Evolutionary conservation across 768 basidiomycete genomes (phyloP), one percentile per base, ranked within the genome.

Genomic region (Boletales sp.): DNA sequence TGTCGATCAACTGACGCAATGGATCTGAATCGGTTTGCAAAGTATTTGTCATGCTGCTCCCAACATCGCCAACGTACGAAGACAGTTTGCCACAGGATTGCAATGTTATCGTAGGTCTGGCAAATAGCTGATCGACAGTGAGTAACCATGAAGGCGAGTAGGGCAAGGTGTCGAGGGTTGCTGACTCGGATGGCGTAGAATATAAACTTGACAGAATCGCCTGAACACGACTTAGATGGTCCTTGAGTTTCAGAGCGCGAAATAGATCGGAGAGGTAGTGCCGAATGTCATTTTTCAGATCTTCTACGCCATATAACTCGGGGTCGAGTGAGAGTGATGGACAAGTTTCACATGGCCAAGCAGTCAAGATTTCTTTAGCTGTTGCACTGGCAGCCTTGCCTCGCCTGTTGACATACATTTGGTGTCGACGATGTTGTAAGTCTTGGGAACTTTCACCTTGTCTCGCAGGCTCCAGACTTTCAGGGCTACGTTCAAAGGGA

Each of bases 281-380:
- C 10, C 5, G n/a, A 18, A 53, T 15, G 13, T 37, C 31, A n/a
- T 39, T 33, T 5, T n/a, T 17, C 15, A 61, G 28, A 1, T 32
- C 12, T 14, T 5, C 2, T 18, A 53, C n/a, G 41, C 52, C 15
- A n/a, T 56, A 53, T 9, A 10, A 41, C 5, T 13, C 12, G 6
- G 9, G n/a, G 13, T 41, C 9, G 11, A 50, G 41, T 1, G 53
- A 48, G n/a, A 7, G 10, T 28, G 14, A 31, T n/a, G 53, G 51
- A 15, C 51, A 44, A 21, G 32, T 48, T 30, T 51, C 49, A 17
- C 36, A 55, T 19, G 55, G 59, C 60, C 60, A 61, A 31, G 53
- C 42, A 5, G 7, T 10, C 12, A 46, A 38, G 28, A 60, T 19
- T 11, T 42, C 7, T 11, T 46, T n/a, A 32, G 54, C 44, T 12